A percentile compares a stretch with the other conserved stretches of the same genome.
These are phyloP conservation scores for Apiospora malaysiana DNA, from an alignment of 2,329 filamentous ascomycete species.

Conservation along the genomic window DNA sequence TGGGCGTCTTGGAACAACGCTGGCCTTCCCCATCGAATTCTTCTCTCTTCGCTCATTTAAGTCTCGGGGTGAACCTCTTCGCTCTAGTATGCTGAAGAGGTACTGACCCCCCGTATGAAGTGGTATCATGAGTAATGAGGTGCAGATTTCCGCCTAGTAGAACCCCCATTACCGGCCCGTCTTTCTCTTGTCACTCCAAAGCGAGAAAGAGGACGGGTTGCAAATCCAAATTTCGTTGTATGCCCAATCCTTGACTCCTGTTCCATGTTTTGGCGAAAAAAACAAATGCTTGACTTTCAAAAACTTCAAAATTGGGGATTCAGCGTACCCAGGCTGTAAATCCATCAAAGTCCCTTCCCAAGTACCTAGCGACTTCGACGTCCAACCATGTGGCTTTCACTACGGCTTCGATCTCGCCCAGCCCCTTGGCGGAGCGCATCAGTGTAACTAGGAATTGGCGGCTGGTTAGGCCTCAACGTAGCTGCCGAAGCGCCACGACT, in stretches of 20 bases:
- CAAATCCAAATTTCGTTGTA: slow-evolving; percentile 17
- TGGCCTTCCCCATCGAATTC: background rate
- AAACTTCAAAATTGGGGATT: background rate
- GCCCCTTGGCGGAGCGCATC: slow-evolving; percentile 69
- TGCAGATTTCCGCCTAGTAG: slow-evolving; percentile 2
- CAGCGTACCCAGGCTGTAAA: background rate
- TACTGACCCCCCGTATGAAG: background rate
- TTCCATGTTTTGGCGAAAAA: slow-evolving; percentile 10
- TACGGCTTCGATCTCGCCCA: slow-evolving; percentile 52
- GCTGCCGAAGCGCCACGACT: slow-evolving; percentile 57
- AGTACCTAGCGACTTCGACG: slow-evolving; percentile 24
- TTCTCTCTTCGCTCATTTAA: background rate
- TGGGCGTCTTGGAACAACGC: background rate
- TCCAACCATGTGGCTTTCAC: slow-evolving; percentile 41
- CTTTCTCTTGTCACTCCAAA: background rate
- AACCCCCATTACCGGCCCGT: slow-evolving; percentile 12
- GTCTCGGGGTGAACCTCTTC: background rate
- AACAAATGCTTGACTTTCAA: slow-evolving; percentile 5
- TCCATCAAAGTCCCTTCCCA: background rate
- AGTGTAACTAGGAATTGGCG: slow-evolving; percentile 84
- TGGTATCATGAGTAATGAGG: slow-evolving; percentile 17
- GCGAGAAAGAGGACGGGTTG: background rate
- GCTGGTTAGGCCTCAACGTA: slow-evolving; percentile 48
- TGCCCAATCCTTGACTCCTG: slow-evolving; percentile 16
- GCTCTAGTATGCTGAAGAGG: background rate